Evolutionary conservation across 2,329 filamentous ascomycete genomes (phyloP).

Genomic region (Colletotrichum aenigma): DNA sequence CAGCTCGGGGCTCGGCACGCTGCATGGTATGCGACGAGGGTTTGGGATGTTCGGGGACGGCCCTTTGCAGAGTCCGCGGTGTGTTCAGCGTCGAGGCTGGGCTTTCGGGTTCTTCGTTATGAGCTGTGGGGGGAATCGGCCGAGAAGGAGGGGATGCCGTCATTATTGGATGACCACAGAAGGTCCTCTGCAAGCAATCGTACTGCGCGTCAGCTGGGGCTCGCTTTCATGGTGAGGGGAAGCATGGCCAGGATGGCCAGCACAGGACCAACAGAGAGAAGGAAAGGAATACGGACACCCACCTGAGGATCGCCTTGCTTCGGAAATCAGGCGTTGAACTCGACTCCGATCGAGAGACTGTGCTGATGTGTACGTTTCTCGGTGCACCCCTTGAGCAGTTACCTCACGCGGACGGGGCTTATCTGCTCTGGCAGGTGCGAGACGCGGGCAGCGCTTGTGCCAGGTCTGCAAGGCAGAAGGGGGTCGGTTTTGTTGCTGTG

Average conservation of each 20-base stretch:
- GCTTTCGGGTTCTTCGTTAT: conserved; percentile 2
- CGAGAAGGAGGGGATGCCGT: conserved; percentile 15
- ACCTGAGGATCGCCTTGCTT: conserved; percentile 13
- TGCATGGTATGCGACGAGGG: conserved; percentile 9
- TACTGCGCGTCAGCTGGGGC: conserved; percentile 6
- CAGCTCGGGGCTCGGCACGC: not conserved
- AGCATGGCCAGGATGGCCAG: not conserved
- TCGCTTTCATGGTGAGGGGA: not conserved
- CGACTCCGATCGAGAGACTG: not conserved
- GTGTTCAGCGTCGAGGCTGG: not conserved
- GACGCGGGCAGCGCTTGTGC: not conserved
- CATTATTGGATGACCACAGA: conserved; percentile 6
- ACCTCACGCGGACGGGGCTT: not conserved
- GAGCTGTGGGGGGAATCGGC: conserved; percentile 14
- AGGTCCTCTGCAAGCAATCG: not conserved
- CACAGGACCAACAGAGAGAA: not conserved
- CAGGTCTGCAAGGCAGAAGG: not conserved
- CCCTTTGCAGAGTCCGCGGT: conserved; percentile 1
- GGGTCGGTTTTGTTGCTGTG: not conserved
- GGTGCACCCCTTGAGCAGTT: not conserved
- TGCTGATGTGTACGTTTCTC: conserved; percentile 4
- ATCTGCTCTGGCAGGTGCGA: not conserved
- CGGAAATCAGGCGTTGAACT: not conserved
- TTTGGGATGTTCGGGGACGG: not conserved
- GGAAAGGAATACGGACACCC: conserved; percentile 13